Percentiles rank a stretch among this genome's conserved stretches.
Evolutionary conservation across 768 basidiomycete genomes (phyloP).

Genomic region (Lentinula edodes): DNA sequence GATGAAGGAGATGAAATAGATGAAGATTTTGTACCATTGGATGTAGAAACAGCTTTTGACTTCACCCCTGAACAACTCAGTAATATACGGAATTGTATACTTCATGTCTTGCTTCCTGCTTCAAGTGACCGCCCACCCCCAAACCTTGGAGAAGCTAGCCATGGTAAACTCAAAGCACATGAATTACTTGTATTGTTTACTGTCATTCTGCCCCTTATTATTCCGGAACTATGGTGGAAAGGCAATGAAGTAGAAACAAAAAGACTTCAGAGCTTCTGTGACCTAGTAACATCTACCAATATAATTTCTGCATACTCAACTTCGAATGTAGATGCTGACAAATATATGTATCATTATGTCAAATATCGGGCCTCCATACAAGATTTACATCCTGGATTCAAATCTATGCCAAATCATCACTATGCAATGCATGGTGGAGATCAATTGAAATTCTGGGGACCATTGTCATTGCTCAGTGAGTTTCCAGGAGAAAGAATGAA

Average conservation of each 20-base stretch:
- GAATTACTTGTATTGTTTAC: slow-evolving; percentile 11
- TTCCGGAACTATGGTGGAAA: slow-evolving; percentile 9
- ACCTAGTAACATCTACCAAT: slow-evolving; percentile 14
- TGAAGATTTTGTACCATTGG: neutral
- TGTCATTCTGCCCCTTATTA: slow-evolving; percentile 10
- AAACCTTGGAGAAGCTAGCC: slow-evolving; percentile 13
- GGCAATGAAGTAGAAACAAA: slow-evolving; percentile 1
- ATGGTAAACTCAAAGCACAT: slow-evolving; percentile 17
- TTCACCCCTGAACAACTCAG: neutral
- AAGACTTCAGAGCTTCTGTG: slow-evolving; percentile 8
- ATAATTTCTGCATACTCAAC: slow-evolving; percentile 11
- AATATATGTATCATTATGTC: slow-evolving; percentile 4
- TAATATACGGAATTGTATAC: neutral
- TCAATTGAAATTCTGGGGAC: slow-evolving; percentile 14
- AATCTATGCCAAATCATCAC: slow-evolving; percentile 13
- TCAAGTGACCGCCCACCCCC: slow-evolving; percentile 11
- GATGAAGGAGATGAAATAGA: neutral
- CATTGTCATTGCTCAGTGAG: slow-evolving; percentile 10
- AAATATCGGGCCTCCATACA: slow-evolving; percentile 9
- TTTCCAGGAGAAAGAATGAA: slow-evolving; percentile 14
- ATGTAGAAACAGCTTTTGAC: neutral
- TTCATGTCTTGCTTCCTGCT: slow-evolving; percentile 9
- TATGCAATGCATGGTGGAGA: slow-evolving; percentile 11
- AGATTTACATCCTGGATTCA: slow-evolving; percentile 4
- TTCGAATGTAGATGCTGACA: slow-evolving; percentile 10